Conservation (phyloP, 345 rosid species). For the Kandelia obovata region DNA sequence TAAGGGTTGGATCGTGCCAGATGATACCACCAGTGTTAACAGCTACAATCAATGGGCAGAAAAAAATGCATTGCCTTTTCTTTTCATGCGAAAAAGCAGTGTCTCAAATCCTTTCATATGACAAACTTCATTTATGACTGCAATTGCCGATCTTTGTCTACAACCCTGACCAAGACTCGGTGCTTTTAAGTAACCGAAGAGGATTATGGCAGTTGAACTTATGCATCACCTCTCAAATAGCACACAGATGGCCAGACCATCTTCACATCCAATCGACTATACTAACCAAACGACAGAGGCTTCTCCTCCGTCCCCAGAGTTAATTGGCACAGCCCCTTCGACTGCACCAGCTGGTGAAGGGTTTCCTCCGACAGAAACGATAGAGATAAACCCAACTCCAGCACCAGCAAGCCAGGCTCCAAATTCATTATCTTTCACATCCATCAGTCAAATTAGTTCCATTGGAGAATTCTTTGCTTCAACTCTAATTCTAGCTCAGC, state of each 20-base stretch:
- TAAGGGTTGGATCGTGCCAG: conserved; percentile 56
- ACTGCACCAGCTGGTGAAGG: conserved; percentile 38
- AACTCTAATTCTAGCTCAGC: conserved; percentile 26
- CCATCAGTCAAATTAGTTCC: conserved; percentile 24
- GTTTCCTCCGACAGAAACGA: conserved; percentile 43
- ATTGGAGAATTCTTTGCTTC: conserved; percentile 53
- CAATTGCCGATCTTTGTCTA: conserved; percentile 52
- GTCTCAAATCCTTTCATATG: too few species aligned
- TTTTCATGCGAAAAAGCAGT: too few species aligned
- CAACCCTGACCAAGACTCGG: conserved; percentile 50
- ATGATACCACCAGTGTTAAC: conserved; percentile 23
- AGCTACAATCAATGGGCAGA: conserved; percentile 69
- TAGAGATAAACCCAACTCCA: conserved; percentile 49
- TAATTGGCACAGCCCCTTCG: conserved; percentile 22
- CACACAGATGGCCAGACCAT: conserved; percentile 52
- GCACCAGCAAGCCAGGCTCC: conserved; percentile 36
- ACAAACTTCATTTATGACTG: too few species aligned
- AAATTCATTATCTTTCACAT: conserved; percentile 38
- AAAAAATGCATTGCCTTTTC: conserved; percentile 3
- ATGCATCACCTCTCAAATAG: conserved; percentile 35
- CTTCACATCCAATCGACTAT: conserved; percentile 39
- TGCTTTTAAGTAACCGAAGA: conserved; percentile 50
- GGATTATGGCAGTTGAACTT: conserved; percentile 53
- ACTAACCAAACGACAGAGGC: conserved; percentile 5
- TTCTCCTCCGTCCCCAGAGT: conserved; percentile 29